Base-by-base conservation (phyloP, 306 rosid genomes). In the Senna tora region DNA sequence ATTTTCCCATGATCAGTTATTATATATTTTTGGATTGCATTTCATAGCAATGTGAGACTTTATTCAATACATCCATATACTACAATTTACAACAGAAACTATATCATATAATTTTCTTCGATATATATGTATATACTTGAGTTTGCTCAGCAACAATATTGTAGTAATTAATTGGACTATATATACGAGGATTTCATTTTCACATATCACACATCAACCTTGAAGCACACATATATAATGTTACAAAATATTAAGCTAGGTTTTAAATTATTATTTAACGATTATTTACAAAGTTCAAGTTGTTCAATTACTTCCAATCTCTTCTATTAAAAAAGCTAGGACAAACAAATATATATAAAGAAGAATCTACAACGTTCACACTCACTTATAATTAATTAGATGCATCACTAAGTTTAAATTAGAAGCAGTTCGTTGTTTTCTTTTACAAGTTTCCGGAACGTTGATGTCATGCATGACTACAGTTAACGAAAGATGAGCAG, bases 281-380 rank as follows among this genome's bases (percentile, higher is more conserved):
- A 49, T 6, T 13, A 43, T 13, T 11, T 13, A 43, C 49, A 1
- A 3, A 47, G 16, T 47, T 15, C 19, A 46, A 15, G 19, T 46
- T 46, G 7, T 3, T 14, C 16, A 47, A 5, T n/a, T n/a, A 47
- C 53, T 47, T 47, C 5, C 53, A 47, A 45, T 13, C 14, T 42
- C 1, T 9, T 45, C 6, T 14, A 15, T 47, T 47, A 47, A 1
- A 47, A 1, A n/a, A 36, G 39, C 30, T 25, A 25, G 30, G 30
- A 25, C 30, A 25, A 25, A 25, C 1, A 25, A 25, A 25, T 1
- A 25, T n/a, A n/a, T n/a, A 25, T 25, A 25, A 25, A 16, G 22
- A 22, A 42, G 69, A 43, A 64, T 64, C 69, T 22, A 11, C 13
- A 19, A 43, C 21, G 69, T 64, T 43, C 69, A 43, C 69, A 43